Percentiles rank a stretch among this genome's conserved stretches.
These are phyloP conservation scores for Camillea tinctor DNA, from an alignment of 2,329 filamentous ascomycete species.

Conservation along the genomic window DNA sequence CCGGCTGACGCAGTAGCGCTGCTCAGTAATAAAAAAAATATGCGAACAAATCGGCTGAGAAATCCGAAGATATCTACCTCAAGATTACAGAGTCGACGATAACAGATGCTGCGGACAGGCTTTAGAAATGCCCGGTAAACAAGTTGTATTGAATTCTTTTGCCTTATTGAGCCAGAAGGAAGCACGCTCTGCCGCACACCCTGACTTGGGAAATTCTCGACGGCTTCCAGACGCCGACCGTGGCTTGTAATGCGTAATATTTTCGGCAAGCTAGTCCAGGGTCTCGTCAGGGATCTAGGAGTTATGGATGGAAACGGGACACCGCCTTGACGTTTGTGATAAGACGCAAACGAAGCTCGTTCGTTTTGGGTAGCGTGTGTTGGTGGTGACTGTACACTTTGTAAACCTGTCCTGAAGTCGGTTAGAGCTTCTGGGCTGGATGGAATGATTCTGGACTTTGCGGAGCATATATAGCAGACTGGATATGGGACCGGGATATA, in stretches of 20 bases:
- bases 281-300: conserved; percentile 14
- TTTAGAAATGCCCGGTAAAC: neutral
- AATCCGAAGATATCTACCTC: neutral
- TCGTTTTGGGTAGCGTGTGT: neutral
- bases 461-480: neutral
- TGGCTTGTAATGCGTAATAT: neutral
- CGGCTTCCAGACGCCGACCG: neutral
- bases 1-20: conserved; percentile 16
- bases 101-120: neutral
- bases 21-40: conserved; percentile 5
- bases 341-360: conserved; percentile 16
- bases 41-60: neutral
- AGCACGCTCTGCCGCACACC: neutral
- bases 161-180: neutral
- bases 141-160: neutral
- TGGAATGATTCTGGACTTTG: neutral
- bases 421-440: neutral
- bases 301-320: conserved; percentile 13
- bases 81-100: neutral
- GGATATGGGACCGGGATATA: neutral
- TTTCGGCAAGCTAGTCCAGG: conserved; percentile 3
- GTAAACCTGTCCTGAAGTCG: neutral
- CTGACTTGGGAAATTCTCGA: neutral
- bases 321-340: conserved; percentile 16
- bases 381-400: neutral